Percentiles rank a stretch among this genome's conserved stretches.
phyloP scores from a whole-genome alignment of 108 stramenopile species.

The Fragilaria crotonensis region DNA sequence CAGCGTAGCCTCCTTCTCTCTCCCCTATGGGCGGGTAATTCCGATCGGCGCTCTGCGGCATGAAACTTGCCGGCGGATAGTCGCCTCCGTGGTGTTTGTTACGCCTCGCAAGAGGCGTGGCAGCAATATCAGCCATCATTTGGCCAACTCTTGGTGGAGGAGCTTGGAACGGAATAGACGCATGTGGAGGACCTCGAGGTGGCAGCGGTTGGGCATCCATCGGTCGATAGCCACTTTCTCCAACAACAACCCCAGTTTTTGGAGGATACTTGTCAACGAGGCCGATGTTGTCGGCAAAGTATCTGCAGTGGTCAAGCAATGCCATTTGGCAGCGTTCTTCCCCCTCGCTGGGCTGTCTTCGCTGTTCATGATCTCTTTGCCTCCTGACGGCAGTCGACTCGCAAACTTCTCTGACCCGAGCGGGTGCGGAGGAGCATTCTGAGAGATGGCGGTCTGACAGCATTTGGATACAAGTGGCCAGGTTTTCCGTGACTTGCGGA shows the following conservation, averaged over 20 bases:
- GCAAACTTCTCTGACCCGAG: constrained; percentile 19
- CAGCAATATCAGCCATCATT: constrained; percentile 1
- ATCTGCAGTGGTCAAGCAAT: constrained; percentile 28
- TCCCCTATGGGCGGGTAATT: background rate
- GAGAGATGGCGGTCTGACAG: constrained; percentile 31
- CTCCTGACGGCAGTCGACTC: constrained; percentile 13
- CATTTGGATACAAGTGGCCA: constrained; percentile 11
- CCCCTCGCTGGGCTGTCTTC: constrained; percentile 2
- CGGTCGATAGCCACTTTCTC: background rate
- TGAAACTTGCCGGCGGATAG: background rate
- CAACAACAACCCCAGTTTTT: constrained; percentile 33
- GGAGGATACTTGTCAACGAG: constrained; percentile 24
- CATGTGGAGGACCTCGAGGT: background rate
- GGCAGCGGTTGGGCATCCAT: background rate
- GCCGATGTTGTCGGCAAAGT: constrained; percentile 18
- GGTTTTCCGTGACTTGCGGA: constrained; percentile 16
- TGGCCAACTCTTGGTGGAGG: background rate
- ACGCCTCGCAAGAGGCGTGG: background rate
- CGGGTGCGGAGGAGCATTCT: constrained; percentile 15
- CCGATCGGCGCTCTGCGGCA: background rate
- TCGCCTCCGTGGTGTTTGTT: background rate
- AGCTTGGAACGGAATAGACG: background rate
- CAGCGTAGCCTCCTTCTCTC: background rate
- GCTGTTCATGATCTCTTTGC: constrained; percentile 4
- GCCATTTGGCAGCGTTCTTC: constrained; percentile 14